A percentile compares a stretch with the other conserved stretches of the same genome.
Evolutionary conservation across 1,284 basidiomycete genomes (phyloP).

Genomic region (Fomitopsis schrenkii): DNA sequence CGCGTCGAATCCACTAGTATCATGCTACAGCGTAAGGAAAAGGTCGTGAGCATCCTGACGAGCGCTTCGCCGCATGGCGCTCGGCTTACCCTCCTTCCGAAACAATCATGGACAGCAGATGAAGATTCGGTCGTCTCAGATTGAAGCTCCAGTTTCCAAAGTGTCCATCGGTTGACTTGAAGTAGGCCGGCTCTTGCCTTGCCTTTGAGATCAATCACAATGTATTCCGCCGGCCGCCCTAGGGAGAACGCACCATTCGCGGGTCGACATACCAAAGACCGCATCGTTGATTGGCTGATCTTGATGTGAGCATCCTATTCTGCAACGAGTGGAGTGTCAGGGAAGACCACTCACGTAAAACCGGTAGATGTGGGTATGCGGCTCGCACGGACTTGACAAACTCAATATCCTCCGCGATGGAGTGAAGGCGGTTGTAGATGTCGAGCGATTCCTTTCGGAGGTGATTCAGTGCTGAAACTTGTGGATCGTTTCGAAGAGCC

Average conservation of each 20-base stretch:
- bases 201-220: conserved; percentile 12
- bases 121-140: conserved; percentile 82
- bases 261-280: conserved; percentile 94
- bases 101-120: conserved; percentile 62
- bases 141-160: conserved; percentile 86
- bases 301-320: neutral
- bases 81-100: conserved; percentile 50
- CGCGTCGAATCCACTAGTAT: conserved; percentile 92
- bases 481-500: conserved; percentile 1
- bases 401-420: conserved; percentile 70
- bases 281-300: conserved; percentile 86
- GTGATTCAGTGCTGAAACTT: conserved; percentile 33
- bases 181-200: conserved; percentile 59
- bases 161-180: conserved; percentile 98
- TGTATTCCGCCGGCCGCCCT: neutral
- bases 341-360: conserved; percentile 52
- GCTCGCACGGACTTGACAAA: conserved; percentile 64
- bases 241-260: conserved; percentile 38
- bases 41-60: neutral
- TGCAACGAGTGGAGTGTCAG: neutral
- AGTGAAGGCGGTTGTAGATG: conserved; percentile 84
- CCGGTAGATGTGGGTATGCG: conserved; percentile 53
- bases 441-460: conserved; percentile 69
- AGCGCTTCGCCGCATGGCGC: neutral
- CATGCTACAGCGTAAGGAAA: conserved; percentile 43